Evolutionary conservation across 2,329 filamentous ascomycete genomes (phyloP), one percentile per base, ranked within the genome.

Genomic region (Metarhizium rileyi): DNA sequence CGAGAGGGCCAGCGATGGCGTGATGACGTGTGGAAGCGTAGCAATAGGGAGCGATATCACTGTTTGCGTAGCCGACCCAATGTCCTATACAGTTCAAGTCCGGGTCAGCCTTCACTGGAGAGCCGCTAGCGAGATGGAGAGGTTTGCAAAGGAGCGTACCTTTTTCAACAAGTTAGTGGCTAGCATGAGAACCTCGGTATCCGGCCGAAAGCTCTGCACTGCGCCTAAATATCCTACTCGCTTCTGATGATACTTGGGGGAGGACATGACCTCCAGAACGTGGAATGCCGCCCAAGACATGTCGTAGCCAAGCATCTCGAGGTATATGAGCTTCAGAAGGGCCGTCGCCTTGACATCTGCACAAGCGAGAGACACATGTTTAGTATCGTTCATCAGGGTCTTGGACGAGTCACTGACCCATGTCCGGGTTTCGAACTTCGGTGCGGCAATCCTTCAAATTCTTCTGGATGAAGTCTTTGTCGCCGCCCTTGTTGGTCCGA

Each of bases 211-310:
- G 73, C 86, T 97, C 74, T 98, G 93, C 27, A 95, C 90, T 8
- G 93, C 93, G 14, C 87, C 91, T 20, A 98, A 76, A 66, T 98
- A 98, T 51, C 91, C 93, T 42, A 96, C 89, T 56, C 91, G 80
- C 70, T 98, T 98, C 69, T 96, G 91, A 57, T 90, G 79, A 66
- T 95, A 95, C 66, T 96, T 97, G 44, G 86, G 77, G 36, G 89
- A 95, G 35, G 90, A 95, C 93, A 98, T 98, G 70, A 98, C 93
- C 71, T 98, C 93, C 44, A 98, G 83, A 47, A 97, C 91, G 66
- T 98, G 88, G 70, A 98, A 98, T 12, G 90, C 90, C 4, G 93
- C 93, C 93, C 93, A 98, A 3, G 91, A 96, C 93, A 98, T 98
- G 69, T 97, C 93, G 66, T 97, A 87, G 14, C 93, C 93, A 59